Base-by-base conservation (phyloP, 495 filamentous ascomycete species). In the Penicillium malachiteum region DNA sequence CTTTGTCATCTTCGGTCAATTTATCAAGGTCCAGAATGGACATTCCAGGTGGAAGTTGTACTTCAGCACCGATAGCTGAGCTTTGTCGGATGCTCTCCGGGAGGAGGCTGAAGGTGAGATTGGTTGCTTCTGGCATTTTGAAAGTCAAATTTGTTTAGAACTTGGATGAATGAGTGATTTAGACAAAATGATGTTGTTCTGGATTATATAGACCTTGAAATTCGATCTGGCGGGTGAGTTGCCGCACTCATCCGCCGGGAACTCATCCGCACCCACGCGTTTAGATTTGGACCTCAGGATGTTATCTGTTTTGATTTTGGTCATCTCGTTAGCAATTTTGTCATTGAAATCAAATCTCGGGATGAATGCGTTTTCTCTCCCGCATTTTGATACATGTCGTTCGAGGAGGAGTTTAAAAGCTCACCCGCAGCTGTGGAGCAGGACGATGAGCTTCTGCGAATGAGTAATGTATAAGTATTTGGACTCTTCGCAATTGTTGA, bases 21-120 rank as follows among this genome's bases (percentile, higher is more conserved):
- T 17, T 12, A 14, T 52, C 55, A 3, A 57, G 41, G 8, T 56
- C 40, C 39, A 56, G 18, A 11, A 44, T 32, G 17, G 47, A 16
- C 54, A 56, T 56, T 40, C 54, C 54, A 1, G 48, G 46, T n/a
- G 54, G 47, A 10, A 56, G 54, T 34, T 56, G 47, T 17, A 56
- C 17, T 51, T 56, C 54, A 4, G 54, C 54, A 13, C 54, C 54
- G 9, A 56, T 56, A 31, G 54, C 54, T 9, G 54, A 56, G 33
- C 32, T 31, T 43, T 56, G 54, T 33, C 54, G 41, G 17, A 46
- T 44, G 7, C 37, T 14, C 13, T 56, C 40, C 5, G 54, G 39
- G 16, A 56, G 54, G 30, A 55, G 45, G 7, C 35, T 12, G 12
- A 55, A 48, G 3, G 30, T 43, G 5, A 55, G 34, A 17, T 30